A percentile compares a stretch with the other conserved stretches of the same genome.
Evolutionary conservation across 176 grass and related monocot genomes (phyloP).

Genomic region (Poa pratensis): DNA sequence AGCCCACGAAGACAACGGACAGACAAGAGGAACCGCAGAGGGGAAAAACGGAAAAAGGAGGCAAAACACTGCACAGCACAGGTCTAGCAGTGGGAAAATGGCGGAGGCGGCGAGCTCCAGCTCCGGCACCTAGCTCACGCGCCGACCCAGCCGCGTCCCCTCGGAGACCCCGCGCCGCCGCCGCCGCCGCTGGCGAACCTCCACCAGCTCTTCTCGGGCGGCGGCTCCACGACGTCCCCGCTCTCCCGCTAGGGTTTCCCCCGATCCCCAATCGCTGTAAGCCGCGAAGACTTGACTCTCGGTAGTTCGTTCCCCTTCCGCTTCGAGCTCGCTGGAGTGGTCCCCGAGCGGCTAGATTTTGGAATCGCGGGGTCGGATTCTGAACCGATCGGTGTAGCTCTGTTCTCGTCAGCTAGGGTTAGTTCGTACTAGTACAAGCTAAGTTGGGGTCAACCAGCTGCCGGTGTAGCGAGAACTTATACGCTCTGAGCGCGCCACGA

Average conservation of each 20-base stretch:
- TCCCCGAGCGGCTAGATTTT: slow-evolving; percentile 20
- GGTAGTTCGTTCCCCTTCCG: not conserved
- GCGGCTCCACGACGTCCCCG: slow-evolving; percentile 23
- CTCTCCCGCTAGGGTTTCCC: slow-evolving; percentile 52
- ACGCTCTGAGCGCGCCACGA: slow-evolving; percentile 2
- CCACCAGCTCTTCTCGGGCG: not conserved
- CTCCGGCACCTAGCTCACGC: slow-evolving; percentile 49
- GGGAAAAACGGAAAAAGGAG: not conserved
- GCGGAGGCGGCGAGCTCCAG: slow-evolving; percentile 53
- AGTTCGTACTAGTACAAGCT: slow-evolving; percentile 1
- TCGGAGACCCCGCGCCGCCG: not conserved
- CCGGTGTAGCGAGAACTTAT: not conserved
- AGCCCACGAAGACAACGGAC: not conserved
- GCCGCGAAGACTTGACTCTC: not conserved
- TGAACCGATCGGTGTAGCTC: not conserved
- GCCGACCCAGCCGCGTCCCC: not conserved
- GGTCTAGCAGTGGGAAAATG: slow-evolving; percentile 45
- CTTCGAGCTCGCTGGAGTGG: not conserved
- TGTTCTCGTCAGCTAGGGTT: slow-evolving; percentile 45
- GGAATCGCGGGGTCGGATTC: not conserved
- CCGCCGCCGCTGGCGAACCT: not conserved
- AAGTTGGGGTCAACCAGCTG: slow-evolving; percentile 14
- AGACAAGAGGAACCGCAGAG: not conserved
- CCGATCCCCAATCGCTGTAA: slow-evolving; percentile 58
- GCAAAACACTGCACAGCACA: slow-evolving; percentile 32